Conservation (phyloP, 306 rosid species). For the Cicer arietinum region DNA sequence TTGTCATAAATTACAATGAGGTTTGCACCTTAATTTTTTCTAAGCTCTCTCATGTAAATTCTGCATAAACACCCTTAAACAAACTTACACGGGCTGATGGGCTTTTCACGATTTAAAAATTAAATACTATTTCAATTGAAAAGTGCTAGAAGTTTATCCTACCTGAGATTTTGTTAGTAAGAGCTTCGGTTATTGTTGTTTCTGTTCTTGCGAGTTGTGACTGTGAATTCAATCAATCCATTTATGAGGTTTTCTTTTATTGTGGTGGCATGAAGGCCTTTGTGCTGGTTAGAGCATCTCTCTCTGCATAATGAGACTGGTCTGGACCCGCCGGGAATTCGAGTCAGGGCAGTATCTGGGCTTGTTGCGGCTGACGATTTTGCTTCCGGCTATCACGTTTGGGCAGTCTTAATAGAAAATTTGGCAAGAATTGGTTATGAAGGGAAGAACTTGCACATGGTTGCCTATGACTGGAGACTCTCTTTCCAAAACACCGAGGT, state of each 20-base stretch:
- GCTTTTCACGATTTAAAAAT: not conserved
- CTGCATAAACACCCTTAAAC: not conserved
- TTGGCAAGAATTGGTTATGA: constrained; percentile 87
- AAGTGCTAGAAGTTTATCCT: not conserved
- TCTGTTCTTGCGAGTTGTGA: not conserved
- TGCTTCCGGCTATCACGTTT: constrained; percentile 65
- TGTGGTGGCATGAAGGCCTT: constrained; percentile 57
- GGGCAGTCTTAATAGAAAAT: constrained; percentile 79
- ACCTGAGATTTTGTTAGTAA: not conserved
- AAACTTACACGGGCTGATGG: not conserved
- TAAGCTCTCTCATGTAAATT: not conserved
- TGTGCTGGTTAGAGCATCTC: constrained; percentile 86
- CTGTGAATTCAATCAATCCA: not conserved
- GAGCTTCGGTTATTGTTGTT: not conserved
- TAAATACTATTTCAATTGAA: not conserved
- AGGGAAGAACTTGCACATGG: constrained; percentile 77
- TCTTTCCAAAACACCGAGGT: constrained; percentile 91
- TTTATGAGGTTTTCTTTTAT: not conserved
- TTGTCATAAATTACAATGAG: not conserved
- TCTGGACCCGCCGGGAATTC: constrained; percentile 83
- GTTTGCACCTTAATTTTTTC: not conserved
- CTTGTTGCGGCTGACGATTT: constrained; percentile 65
- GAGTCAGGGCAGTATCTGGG: constrained; percentile 73
- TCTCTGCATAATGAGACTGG: constrained; percentile 81
- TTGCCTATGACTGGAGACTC: constrained; percentile 85